Evolutionary conservation across 164 flowering plant species (phyloP), one percentile per base, ranked within the genome.

Genomic region (Nelumbo lutea): DNA sequence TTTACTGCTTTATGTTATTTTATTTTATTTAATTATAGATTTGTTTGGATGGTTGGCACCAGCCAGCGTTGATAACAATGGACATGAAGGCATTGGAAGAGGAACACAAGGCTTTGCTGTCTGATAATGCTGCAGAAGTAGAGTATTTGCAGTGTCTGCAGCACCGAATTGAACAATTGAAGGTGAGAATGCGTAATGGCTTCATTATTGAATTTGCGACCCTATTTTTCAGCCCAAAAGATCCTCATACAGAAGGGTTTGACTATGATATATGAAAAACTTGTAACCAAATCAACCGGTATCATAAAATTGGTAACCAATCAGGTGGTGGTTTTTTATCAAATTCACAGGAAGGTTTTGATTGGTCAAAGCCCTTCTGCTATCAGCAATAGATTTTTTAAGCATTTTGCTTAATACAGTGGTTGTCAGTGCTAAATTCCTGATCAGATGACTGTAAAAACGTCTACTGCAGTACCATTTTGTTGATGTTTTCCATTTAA

Each of bases 81-180:
- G 85, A 81, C 72, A 62, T 62, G 38, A 73, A 74, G 65, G 77
- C 76, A 14, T 72, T 91, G 75, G 87, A 88, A 75, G 90, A 83
- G 78, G 92, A 91, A 74, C 79, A 80, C 59, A 70, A 73, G 64
- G 88, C 88, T 48, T 75, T 90, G 50, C 62, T 80, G 75, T 78
- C 94, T 55, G 97, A 90, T 69, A 86, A 82, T 77, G 84, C 79
- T 77, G 88, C 84, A 61, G 88, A 83, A 79, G 61, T 71, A 14
- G 83, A 84, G 80, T 88, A 79, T 76, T 60, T 85, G 72, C 83
- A 78, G 68, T 83, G 86, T 64, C 78, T 91, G 65, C 80, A 80
- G 67, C 63, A 60, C 62, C 89, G 83, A 56, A 77, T 86, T 65
- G 74, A 69, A 70, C 76, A 81, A 72, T 61, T 91, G 40, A 81